These are phyloP conservation scores for Clarireedia paspali DNA, from an alignment of 2,329 filamentous ascomycete genomes.

Conservation along the genomic window DNA sequence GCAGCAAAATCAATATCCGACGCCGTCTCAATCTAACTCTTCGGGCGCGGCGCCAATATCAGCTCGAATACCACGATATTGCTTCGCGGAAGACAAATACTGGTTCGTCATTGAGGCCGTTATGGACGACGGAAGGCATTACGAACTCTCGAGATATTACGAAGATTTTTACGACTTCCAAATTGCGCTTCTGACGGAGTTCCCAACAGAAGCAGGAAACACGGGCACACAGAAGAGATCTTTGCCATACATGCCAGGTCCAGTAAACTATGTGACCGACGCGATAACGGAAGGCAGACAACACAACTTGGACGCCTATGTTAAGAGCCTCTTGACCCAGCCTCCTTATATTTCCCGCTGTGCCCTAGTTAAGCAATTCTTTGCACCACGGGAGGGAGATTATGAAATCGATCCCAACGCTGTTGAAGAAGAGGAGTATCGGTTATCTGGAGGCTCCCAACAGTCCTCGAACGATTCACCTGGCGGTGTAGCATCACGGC, in stretches of 20 bases:
- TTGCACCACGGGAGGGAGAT: constrained; percentile 81
- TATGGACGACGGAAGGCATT: constrained; percentile 83
- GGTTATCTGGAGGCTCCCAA: constrained; percentile 63
- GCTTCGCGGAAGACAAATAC: constrained; percentile 95
- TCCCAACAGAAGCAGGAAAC: constrained; percentile 88
- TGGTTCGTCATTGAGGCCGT: constrained; percentile 95
- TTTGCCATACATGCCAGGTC: constrained; percentile 94
- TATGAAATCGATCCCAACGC: constrained; percentile 78
- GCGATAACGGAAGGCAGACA: constrained; percentile 89
- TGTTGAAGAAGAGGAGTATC: constrained; percentile 58
- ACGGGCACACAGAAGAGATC: constrained; percentile 70
- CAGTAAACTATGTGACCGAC: constrained; percentile 96
- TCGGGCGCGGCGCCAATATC: constrained; percentile 68
- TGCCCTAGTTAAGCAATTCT: constrained; percentile 81
- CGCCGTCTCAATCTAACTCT: constrained; percentile 37
- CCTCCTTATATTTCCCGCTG: constrained; percentile 79
- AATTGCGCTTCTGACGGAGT: constrained; percentile 85
- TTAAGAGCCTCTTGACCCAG: constrained; percentile 81
- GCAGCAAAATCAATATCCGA: constrained; percentile 26
- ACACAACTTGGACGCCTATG: constrained; percentile 90
- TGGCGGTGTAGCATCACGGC: constrained; percentile 51
- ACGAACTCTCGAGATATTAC: constrained; percentile 91
- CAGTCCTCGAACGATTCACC: constrained; percentile 58
- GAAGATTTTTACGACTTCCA: constrained; percentile 99
- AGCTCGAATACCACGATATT: constrained; percentile 85